A percentile compares a stretch with the other conserved stretches of the same genome.
Conservation (phyloP, 441 rosid genomes). For the Populus hybrid region DNA sequence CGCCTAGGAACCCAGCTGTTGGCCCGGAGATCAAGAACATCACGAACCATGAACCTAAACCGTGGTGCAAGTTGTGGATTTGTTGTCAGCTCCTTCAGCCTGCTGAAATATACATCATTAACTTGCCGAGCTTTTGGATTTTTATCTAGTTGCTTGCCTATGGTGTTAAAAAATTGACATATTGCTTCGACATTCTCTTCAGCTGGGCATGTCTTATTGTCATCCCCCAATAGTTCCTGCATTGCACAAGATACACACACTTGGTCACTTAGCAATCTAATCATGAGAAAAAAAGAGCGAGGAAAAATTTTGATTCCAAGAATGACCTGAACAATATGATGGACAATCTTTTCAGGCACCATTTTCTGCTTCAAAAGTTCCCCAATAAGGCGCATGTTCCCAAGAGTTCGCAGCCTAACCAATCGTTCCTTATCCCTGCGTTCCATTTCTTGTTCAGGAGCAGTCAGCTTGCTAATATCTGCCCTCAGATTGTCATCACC, state of each 20-base stretch:
- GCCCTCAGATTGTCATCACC: constrained; percentile 59
- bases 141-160: constrained; percentile 76
- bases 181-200: constrained; percentile 78
- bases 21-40: constrained; percentile 59
- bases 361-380: constrained; percentile 78
- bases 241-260: background rate
- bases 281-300: background rate
- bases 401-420: constrained; percentile 64
- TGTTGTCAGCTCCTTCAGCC: constrained; percentile 50
- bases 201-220: constrained; percentile 43
- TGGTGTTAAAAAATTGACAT: constrained; percentile 66
- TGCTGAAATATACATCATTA: constrained; percentile 48
- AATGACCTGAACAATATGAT: constrained; percentile 59
- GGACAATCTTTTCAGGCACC: constrained; percentile 71
- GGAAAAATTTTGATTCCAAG: background rate
- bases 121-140: constrained; percentile 47
- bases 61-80: constrained; percentile 59
- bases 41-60: constrained; percentile 61
- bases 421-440: constrained; percentile 65
- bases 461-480: constrained; percentile 56
- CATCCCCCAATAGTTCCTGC: constrained; percentile 66
- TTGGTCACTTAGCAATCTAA: background rate
- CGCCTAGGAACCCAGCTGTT: constrained; percentile 76
- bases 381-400: constrained; percentile 72
- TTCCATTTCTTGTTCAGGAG: constrained; percentile 60